Base-by-base conservation (phyloP, 2,329 filamentous ascomycete genomes). In the Stemphylium lycopersici region DNA sequence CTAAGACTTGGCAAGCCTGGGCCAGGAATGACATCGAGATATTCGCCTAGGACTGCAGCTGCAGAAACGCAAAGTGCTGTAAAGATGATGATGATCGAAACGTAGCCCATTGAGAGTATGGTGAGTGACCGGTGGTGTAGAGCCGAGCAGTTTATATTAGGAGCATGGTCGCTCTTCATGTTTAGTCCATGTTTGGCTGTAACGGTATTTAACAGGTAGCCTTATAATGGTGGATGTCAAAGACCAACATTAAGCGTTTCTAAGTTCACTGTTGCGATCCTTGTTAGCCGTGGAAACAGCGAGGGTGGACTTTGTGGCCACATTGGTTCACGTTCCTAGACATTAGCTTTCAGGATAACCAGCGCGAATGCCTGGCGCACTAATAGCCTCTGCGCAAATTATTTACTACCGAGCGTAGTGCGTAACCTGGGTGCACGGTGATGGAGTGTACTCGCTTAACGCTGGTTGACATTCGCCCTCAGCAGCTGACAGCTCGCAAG, bases 1-100 rank as follows among this genome's bases (percentile, higher is more conserved):
- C 39, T 39, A 5, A 58, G 44, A 29, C 39, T 48, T n/a, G 51
- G 57, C 12, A 60, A 39, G 7, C 57, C 51, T 10, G 33, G 26
- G 13, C 55, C 51, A 2, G 51, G 51, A 16, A 48, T 34, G 10
- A 41, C 4, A 3, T 22, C 13, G 6, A 29, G 31, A 6, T 15
- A 8, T 11, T 20, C 13, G 6, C 29, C 8, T 32, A 10, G 13
- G 10, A 52, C n/a, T 16, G 20, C 20, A n/a, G 22, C 13, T 15
- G 36, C 13, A 40, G 6, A 34, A 18, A 13, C 20, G 13, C 8
- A n/a, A 16, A 37, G 15, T 13, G 20, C 26, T 12, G 40, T 26
- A 12, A 48, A 8, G 10, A 22, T 11, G 7, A 22, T 11, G 7
- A 8, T 1, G 16, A 41, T n/a, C 3, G 12, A 6, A 12, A 40